phyloP scores from a whole-genome alignment of 176 grass and related monocot species.

The Urochloa ruziziensis region DNA sequence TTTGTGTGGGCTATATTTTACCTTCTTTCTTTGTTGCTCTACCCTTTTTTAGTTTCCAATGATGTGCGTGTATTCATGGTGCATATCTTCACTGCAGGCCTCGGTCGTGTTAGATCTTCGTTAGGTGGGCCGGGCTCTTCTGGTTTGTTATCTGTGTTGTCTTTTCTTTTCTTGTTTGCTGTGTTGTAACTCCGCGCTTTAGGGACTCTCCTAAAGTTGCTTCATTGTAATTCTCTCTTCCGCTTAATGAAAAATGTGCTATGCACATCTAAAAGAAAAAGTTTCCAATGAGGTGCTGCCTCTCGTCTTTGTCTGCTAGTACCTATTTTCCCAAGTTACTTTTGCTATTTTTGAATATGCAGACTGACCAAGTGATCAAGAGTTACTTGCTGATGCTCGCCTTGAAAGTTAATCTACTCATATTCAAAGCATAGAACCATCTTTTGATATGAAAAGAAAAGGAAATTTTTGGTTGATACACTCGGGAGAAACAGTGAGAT shows the following conservation, averaged over 20 bases:
- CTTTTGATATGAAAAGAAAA: neutral
- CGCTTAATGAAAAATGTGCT: too few relatives aligned
- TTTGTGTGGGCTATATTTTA: neutral
- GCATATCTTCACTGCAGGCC: too few relatives aligned
- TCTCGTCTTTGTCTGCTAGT: neutral
- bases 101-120: too few relatives aligned
- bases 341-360: neutral
- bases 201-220: too few relatives aligned
- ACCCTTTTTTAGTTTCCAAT: neutral
- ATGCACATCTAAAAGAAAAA: too few relatives aligned
- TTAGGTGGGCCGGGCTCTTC: too few relatives aligned
- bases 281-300: conserved; percentile 2
- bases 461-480: neutral
- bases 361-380: neutral
- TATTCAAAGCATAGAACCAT: neutral
- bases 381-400: neutral
- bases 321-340: neutral
- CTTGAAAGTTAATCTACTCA: neutral
- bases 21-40: neutral
- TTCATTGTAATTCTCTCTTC: too few relatives aligned
- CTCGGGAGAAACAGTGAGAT: neutral
- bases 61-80: too few relatives aligned
- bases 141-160: too few relatives aligned
- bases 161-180: too few relatives aligned
- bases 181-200: too few relatives aligned